phyloP scores from a whole-genome alignment of 495 filamentous ascomycete genomes.

The Penicillium waksmanii region DNA sequence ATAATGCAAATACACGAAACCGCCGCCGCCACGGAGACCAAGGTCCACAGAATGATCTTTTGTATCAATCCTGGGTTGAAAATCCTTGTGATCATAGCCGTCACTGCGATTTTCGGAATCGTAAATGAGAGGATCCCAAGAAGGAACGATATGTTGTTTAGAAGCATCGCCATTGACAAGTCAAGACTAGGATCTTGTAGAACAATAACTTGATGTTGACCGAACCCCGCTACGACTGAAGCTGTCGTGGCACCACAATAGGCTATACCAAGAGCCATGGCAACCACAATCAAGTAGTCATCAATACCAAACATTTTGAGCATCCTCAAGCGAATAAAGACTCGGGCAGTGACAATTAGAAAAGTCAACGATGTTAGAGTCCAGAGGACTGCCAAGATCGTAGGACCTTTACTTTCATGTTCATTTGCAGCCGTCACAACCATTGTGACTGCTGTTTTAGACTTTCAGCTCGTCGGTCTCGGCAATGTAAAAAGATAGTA shows the following conservation, averaged over 20 bases:
- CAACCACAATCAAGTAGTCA: conserved; percentile 52
- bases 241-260: conserved; percentile 28
- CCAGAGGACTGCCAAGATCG: conserved; percentile 49
- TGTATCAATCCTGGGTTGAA: conserved; percentile 27
- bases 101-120: conserved; percentile 35
- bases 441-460: conserved; percentile 9
- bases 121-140: conserved; percentile 34
- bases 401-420: conserved; percentile 39
- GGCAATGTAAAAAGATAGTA: neutral
- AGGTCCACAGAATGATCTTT: conserved; percentile 24
- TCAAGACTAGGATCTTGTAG: neutral
- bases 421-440: conserved; percentile 11
- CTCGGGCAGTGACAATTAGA: conserved; percentile 40
- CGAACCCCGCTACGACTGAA: conserved; percentile 23
- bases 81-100: conserved; percentile 32
- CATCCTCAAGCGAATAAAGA: conserved; percentile 51
- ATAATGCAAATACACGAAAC: conserved; percentile 29
- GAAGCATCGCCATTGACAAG: conserved; percentile 20
- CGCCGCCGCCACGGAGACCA: conserved; percentile 15
- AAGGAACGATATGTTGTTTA: conserved; percentile 28
- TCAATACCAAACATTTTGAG: conserved; percentile 51
- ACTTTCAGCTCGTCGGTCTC: neutral
- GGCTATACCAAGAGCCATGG: conserved; percentile 40
- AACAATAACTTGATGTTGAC: conserved; percentile 20
- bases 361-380: conserved; percentile 36